Evolutionary conservation across 2,329 filamentous ascomycete species (phyloP).

Genomic region (Scleromitrula shiraiana): DNA sequence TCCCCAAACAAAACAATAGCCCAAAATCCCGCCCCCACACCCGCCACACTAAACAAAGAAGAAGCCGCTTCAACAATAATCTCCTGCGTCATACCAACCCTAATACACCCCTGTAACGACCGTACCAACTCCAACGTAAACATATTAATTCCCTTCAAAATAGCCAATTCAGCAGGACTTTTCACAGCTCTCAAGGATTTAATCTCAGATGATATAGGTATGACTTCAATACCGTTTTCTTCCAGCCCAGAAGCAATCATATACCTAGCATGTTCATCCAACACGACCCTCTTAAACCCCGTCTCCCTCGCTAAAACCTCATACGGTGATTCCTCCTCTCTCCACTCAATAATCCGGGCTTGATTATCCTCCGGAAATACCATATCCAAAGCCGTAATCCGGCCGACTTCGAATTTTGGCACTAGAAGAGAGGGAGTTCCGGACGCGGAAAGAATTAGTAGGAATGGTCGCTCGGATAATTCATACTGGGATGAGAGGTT

Average conservation of each 20-base stretch:
- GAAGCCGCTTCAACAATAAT: slow-evolving; percentile 47
- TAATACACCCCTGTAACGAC: slow-evolving; percentile 45
- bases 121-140: slow-evolving; percentile 52
- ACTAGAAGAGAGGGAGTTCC: slow-evolving; percentile 52
- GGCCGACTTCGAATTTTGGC: slow-evolving; percentile 51
- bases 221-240: slow-evolving; percentile 42
- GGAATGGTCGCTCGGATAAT: slow-evolving; percentile 54
- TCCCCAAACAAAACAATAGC: slow-evolving; percentile 52
- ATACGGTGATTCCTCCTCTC: slow-evolving; percentile 58
- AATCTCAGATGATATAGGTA: slow-evolving; percentile 43
- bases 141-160: slow-evolving; percentile 52
- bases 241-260: slow-evolving; percentile 52
- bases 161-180: slow-evolving; percentile 44
- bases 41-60: slow-evolving; percentile 40
- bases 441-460: slow-evolving; percentile 43
- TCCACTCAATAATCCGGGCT: slow-evolving; percentile 49
- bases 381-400: slow-evolving; percentile 50
- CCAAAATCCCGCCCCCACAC: slow-evolving; percentile 49
- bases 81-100: slow-evolving; percentile 46
- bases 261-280: slow-evolving; percentile 57
- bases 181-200: slow-evolving; percentile 52
- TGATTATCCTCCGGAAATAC: slow-evolving; percentile 31
- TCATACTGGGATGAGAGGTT: slow-evolving; percentile 52
- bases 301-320: slow-evolving; percentile 41
- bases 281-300: slow-evolving; percentile 39